Conservation (phyloP, 805 yeast species). For the Isabelozyma gotoi region DNA sequence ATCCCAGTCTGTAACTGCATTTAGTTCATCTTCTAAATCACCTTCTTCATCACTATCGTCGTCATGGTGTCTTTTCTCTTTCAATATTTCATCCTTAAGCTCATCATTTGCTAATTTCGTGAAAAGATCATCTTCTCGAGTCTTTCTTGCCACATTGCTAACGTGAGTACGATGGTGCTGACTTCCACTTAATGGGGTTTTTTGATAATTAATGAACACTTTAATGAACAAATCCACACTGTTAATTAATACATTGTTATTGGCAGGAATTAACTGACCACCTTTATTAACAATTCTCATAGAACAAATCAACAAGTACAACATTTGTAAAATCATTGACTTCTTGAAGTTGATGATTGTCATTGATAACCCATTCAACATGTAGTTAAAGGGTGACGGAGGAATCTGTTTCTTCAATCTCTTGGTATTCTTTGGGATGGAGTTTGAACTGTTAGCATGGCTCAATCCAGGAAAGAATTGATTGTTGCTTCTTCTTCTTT, state of each 20-base stretch:
- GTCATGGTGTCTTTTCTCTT: constrained; percentile 26
- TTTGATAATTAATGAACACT: constrained; percentile 39
- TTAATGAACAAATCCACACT: constrained; percentile 34
- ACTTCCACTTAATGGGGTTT: constrained; percentile 12
- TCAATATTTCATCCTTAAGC: constrained; percentile 35
- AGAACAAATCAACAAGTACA: constrained; percentile 40
- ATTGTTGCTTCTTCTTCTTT: constrained; percentile 24
- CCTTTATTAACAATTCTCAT: constrained; percentile 31
- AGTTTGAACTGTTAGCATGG: neutral
- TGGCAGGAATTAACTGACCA: constrained; percentile 12
- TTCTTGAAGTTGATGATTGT: constrained; percentile 44
- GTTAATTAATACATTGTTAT: constrained; percentile 17
- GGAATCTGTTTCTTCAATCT: constrained; percentile 29
- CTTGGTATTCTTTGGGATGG: constrained; percentile 8
- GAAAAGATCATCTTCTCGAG: constrained; percentile 37
- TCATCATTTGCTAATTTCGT: constrained; percentile 39
- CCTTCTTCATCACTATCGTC: constrained; percentile 28
- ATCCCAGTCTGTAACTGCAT: constrained; percentile 45
- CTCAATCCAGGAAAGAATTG: neutral
- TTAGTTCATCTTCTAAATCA: constrained; percentile 9
- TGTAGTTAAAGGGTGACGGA: constrained; percentile 37
- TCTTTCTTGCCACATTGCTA: constrained; percentile 10
- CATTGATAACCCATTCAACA: constrained; percentile 43
- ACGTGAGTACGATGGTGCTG: constrained; percentile 4
- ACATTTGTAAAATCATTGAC: constrained; percentile 41